Percentiles rank a stretch among this genome's conserved stretches.
Evolutionary conservation across 2,329 filamentous ascomycete genomes (phyloP).

Genomic region (Aspergillus pseudoviridinutans): DNA sequence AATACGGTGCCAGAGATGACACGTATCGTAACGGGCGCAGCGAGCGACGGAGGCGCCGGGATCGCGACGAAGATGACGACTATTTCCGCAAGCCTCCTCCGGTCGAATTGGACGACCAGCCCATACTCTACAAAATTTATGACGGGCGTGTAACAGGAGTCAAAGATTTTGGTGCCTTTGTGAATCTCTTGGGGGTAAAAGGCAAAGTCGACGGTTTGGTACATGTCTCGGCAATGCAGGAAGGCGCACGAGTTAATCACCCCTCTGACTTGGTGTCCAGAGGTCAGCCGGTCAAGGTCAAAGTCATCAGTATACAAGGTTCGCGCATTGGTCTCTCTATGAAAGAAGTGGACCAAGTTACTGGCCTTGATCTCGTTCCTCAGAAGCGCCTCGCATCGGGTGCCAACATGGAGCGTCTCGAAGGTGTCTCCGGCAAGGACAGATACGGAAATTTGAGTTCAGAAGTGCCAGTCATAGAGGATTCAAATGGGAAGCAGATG

Average conservation of each 20-base stretch:
- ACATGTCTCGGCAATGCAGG: conserved; percentile 83
- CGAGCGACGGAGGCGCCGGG: conserved; percentile 38
- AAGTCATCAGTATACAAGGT: conserved; percentile 82
- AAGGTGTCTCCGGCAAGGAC: conserved; percentile 54
- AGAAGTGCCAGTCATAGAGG: conserved; percentile 62
- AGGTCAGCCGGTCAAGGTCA: conserved; percentile 85
- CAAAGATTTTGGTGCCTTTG: conserved; percentile 94
- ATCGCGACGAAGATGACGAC: conserved; percentile 49
- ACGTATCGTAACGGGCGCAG: conserved; percentile 43
- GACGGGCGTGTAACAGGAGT: conserved; percentile 84
- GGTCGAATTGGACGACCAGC: conserved; percentile 74
- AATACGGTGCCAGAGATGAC: conserved; percentile 31
- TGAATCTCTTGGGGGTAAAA: conserved; percentile 80
- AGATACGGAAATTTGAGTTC: conserved; percentile 52
- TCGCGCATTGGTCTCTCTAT: conserved; percentile 83
- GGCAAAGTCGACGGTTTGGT: conserved; percentile 91
- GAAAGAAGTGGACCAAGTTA: conserved; percentile 93
- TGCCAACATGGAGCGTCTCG: conserved; percentile 80
- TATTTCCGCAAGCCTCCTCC: conserved; percentile 63
- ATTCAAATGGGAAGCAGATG: conserved; percentile 51
- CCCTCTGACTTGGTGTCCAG: conserved; percentile 80
- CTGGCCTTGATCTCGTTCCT: conserved; percentile 77
- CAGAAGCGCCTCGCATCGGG: conserved; percentile 77
- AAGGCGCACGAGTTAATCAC: conserved; percentile 83
- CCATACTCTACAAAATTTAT: conserved; percentile 82